Percentiles rank a stretch among this genome's conserved stretches.
Evolutionary conservation across 495 filamentous ascomycete genomes (phyloP).

Genomic region (Xylaria bambusicola): DNA sequence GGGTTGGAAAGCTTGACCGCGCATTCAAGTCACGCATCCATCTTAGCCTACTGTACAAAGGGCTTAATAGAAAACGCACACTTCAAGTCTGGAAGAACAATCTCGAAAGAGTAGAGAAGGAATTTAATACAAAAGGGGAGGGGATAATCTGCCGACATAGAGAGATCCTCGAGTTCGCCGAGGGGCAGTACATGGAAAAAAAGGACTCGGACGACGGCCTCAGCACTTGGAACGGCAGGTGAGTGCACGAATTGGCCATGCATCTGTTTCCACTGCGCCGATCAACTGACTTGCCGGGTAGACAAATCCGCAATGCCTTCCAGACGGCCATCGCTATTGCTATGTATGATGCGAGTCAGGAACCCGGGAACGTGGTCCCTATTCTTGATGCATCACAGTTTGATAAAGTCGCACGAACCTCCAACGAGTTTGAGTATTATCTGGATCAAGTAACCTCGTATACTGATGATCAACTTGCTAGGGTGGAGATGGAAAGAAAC

Average conservation of each 20-base stretch:
- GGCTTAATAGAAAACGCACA: conserved; percentile 32
- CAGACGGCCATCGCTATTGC: conserved; percentile 34
- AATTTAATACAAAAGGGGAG: conserved; percentile 14
- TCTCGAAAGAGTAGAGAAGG: conserved; percentile 27
- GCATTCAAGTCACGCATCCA: conserved; percentile 54
- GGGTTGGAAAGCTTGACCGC: conserved; percentile 51
- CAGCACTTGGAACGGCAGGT: conserved; percentile 26
- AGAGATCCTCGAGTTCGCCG: conserved; percentile 14
- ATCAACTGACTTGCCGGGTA: background rate
- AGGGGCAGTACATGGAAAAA: conserved; percentile 5
- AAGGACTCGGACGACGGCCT: conserved; percentile 11
- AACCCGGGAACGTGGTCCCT: background rate
- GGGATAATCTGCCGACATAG: conserved; percentile 11
- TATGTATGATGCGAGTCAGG: background rate
- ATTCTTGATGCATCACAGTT: background rate
- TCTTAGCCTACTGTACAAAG: conserved; percentile 48
- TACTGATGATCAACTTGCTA: too few species aligned
- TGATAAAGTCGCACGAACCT: background rate
- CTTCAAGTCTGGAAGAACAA: conserved; percentile 38
- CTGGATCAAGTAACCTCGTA: too few species aligned
- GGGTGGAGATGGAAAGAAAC: too few species aligned
- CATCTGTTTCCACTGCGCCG: too few species aligned
- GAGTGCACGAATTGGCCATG: too few species aligned
- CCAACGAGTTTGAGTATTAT: background rate
- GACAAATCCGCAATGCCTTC: conserved; percentile 34